A percentile compares a stretch with the other conserved stretches of the same genome.
Evolutionary conservation across 2,329 filamentous ascomycete species (phyloP).

Genomic region (Calonectria pauciramosa): DNA sequence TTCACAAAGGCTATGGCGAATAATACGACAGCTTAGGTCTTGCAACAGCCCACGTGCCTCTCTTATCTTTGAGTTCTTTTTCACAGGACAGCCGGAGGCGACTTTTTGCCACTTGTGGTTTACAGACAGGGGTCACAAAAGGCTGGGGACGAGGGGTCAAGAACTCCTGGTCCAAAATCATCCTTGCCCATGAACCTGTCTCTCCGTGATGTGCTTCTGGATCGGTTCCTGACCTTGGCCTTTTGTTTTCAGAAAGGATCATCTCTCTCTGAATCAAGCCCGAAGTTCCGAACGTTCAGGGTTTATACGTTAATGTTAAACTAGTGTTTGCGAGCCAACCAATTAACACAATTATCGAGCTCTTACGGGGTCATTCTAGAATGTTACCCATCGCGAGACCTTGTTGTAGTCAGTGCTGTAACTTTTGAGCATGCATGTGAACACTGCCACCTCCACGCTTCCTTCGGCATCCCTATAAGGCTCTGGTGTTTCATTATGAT

Average conservation of each 20-base stretch:
- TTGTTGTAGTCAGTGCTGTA: slow-evolving; percentile 5
- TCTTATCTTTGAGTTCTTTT: background rate
- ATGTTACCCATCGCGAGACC: background rate
- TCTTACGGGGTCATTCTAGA: background rate
- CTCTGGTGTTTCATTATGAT: slow-evolving; percentile 6
- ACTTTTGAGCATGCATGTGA: slow-evolving; percentile 1
- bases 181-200: background rate
- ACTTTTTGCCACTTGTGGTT: background rate
- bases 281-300: background rate
- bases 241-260: slow-evolving; percentile 5
- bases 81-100: background rate
- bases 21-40: background rate
- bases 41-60: background rate
- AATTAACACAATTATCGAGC: background rate
- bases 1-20: background rate
- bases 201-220: background rate
- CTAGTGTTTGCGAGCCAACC: background rate
- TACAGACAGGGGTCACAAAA: background rate
- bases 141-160: background rate
- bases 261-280: background rate
- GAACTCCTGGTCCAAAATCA: background rate
- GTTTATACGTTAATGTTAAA: background rate
- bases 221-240: background rate
- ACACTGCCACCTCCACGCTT: slow-evolving; percentile 10
- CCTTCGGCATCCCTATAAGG: slow-evolving; percentile 13